These are phyloP conservation scores for Xylaria sp. DNA, from an alignment of 2,329 filamentous ascomycete species.

Conservation along the genomic window DNA sequence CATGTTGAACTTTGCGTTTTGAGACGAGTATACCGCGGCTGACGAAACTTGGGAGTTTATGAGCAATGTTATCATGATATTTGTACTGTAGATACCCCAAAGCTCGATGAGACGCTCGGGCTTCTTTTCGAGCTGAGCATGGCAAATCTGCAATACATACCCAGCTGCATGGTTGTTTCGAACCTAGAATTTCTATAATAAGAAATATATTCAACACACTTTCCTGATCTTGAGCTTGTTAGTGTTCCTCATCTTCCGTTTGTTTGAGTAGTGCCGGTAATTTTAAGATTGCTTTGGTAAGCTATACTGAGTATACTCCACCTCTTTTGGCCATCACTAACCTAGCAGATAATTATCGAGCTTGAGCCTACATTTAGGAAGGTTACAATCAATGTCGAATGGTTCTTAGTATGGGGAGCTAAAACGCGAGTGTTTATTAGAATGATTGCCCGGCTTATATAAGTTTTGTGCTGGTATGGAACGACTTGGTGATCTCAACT, in stretches of 20 bases:
- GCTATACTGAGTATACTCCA: too few relatives aligned
- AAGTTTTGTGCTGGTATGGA: neutral
- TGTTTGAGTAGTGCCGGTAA: too few relatives aligned
- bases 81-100: constrained; percentile 44
- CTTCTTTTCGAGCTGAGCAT: neutral
- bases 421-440: neutral
- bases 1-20: constrained; percentile 17
- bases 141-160: neutral
- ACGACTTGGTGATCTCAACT: neutral
- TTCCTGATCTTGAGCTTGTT: neutral
- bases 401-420: neutral
- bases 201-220: neutral
- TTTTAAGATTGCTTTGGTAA: too few relatives aligned
- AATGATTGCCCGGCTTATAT: neutral
- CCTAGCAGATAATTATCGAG: too few relatives aligned
- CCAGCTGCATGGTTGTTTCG: neutral
- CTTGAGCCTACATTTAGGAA: too few relatives aligned
- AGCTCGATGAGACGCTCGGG: neutral
- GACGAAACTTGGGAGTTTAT: constrained; percentile 30
- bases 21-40: constrained; percentile 23
- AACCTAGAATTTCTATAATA: neutral
- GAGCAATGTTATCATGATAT: constrained; percentile 33
- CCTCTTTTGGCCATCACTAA: too few relatives aligned
- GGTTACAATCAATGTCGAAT: too few relatives aligned
- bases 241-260: too few relatives aligned